A percentile compares a stretch with the other conserved stretches of the same genome.
Conservation (phyloP, 83 land plant genomes). For the Larix sibirica region DNA sequence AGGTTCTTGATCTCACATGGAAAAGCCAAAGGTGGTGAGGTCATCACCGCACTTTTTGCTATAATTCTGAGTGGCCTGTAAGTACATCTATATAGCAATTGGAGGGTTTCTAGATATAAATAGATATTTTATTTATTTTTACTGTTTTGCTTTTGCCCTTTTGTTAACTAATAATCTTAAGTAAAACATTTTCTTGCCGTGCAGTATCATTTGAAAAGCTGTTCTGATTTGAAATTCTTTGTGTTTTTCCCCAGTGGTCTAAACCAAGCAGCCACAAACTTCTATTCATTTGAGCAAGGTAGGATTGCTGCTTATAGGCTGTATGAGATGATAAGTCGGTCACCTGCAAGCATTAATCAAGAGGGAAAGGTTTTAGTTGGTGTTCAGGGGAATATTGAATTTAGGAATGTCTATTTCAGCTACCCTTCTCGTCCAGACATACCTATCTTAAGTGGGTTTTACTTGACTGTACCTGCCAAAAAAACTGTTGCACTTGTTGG, state of each 20-base stretch:
- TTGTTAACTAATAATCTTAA: background rate
- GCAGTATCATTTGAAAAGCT: background rate
- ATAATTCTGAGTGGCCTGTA: slow-evolving; percentile 99
- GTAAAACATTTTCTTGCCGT: background rate
- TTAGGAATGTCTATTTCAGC: slow-evolving; percentile 98
- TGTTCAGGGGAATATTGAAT: slow-evolving; percentile 94
- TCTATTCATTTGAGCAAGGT: slow-evolving; percentile 99
- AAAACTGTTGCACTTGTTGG: slow-evolving; percentile 98
- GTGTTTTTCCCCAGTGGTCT: slow-evolving; percentile 65
- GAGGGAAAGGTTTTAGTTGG: slow-evolving; percentile 60
- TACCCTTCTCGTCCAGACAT: slow-evolving; percentile 97
- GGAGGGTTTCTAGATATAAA: background rate
- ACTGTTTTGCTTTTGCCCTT: background rate
- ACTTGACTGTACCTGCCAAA: slow-evolving; percentile 90
- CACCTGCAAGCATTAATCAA: slow-evolving; percentile 57
- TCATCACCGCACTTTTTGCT: slow-evolving; percentile 84
- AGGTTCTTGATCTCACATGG: slow-evolving; percentile 60
- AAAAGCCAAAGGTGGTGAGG: slow-evolving; percentile 84
- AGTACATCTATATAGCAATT: slow-evolving; percentile 23
- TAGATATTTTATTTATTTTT: background rate
- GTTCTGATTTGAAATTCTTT: background rate
- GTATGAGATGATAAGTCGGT: slow-evolving; percentile 93
- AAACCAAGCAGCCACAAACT: slow-evolving; percentile 99
- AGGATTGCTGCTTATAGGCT: slow-evolving; percentile 97
- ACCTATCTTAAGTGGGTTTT: slow-evolving; percentile 97